Conservation (phyloP, 139 green algal species). For the Coelastrella sp. region DNA sequence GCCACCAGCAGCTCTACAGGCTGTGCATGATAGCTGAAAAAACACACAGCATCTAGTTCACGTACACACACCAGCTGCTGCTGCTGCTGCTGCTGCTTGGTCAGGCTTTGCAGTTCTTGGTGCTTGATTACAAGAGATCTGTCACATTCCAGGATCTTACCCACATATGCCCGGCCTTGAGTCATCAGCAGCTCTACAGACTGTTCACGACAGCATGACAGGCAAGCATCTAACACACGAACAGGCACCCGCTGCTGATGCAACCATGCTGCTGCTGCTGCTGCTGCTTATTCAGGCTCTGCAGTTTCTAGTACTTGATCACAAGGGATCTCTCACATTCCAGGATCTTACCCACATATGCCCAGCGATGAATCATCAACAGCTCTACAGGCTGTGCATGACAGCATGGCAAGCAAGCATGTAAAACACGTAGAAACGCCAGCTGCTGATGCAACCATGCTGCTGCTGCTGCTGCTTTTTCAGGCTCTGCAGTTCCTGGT, state of each 20-base stretch:
- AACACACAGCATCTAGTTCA: background rate
- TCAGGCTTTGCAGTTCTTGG: slow-evolving; percentile 54
- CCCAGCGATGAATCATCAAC: slow-evolving; percentile 13
- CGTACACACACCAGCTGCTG: background rate
- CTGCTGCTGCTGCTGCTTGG: slow-evolving; percentile 42
- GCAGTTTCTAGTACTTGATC: slow-evolving; percentile 51
- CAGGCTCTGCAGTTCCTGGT: slow-evolving; percentile 55
- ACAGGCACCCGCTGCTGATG: background rate
- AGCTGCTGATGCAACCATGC: background rate
- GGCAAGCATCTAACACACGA: too few species aligned
- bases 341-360: slow-evolving; percentile 50
- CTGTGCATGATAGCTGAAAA: slow-evolving; percentile 40
- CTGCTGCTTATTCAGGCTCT: slow-evolving; percentile 49
- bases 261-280: slow-evolving; percentile 26
- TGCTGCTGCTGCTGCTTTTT: slow-evolving; percentile 40
- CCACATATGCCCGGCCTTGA: slow-evolving; percentile 38
- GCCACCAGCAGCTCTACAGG: slow-evolving; percentile 45
- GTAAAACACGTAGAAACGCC: background rate
- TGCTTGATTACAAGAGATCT: slow-evolving; percentile 45
- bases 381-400: slow-evolving; percentile 48
- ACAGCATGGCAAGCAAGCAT: slow-evolving; percentile 14
- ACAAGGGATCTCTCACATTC: slow-evolving; percentile 33
- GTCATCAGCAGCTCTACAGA: slow-evolving; percentile 44
- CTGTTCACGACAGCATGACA: slow-evolving; percentile 43
- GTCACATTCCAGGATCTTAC: slow-evolving; percentile 39